phyloP scores from a whole-genome alignment of 2,329 filamentous ascomycete genomes.

The Beauveria caledonica region DNA sequence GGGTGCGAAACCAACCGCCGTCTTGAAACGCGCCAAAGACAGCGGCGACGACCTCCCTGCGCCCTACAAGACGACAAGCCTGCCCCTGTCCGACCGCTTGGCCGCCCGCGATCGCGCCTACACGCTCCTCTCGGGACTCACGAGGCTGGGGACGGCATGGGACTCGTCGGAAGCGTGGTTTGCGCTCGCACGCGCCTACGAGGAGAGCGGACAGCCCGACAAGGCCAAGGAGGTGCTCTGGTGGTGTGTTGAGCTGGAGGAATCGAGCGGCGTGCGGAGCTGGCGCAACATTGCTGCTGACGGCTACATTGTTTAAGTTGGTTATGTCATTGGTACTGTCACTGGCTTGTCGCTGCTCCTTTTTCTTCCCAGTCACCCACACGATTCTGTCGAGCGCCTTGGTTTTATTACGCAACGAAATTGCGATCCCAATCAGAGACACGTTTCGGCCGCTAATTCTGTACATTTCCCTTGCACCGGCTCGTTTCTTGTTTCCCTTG shows the following conservation, averaged over 20 bases:
- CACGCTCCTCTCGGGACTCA: slow-evolving; percentile 71
- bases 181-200: slow-evolving; percentile 75
- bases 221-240: slow-evolving; percentile 90
- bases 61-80: slow-evolving; percentile 49
- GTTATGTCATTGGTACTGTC: neutral
- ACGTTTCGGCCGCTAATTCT: neutral
- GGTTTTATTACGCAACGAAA: neutral
- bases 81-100: slow-evolving; percentile 72
- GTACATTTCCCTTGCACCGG: neutral
- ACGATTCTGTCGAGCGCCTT: neutral
- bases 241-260: slow-evolving; percentile 96
- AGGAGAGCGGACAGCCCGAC: slow-evolving; percentile 74
- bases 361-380: neutral
- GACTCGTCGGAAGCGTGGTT: slow-evolving; percentile 93
- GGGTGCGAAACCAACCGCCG: slow-evolving; percentile 3
- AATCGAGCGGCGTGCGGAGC: slow-evolving; percentile 67
- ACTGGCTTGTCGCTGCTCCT: neutral
- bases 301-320: slow-evolving; percentile 48
- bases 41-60: slow-evolving; percentile 34
- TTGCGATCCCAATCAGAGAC: neutral
- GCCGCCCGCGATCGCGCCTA: slow-evolving; percentile 85
- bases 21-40: slow-evolving; percentile 18
- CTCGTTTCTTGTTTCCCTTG: neutral
- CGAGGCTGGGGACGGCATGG: slow-evolving; percentile 81
- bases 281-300: slow-evolving; percentile 66